Conservation (phyloP, 441 rosid genomes). For the Populus trichocarpa region DNA sequence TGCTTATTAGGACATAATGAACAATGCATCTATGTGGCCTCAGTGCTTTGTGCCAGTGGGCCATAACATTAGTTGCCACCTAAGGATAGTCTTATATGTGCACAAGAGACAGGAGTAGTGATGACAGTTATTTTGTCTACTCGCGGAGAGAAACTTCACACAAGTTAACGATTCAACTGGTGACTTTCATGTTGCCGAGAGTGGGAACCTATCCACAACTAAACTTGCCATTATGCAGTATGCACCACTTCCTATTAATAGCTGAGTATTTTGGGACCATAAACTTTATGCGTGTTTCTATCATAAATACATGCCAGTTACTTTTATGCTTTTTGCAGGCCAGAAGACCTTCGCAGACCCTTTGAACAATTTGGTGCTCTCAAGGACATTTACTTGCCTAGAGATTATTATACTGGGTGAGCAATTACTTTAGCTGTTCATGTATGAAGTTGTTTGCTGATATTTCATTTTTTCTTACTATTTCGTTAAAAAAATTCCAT, state of each 20-base stretch:
- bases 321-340: constrained; percentile 46
- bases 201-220: neutral
- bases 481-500: neutral
- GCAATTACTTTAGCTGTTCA: constrained; percentile 11
- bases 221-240: neutral
- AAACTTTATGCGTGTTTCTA: neutral
- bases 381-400: constrained; percentile 89
- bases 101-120: neutral
- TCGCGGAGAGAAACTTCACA: neutral
- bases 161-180: neutral
- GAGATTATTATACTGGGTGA: constrained; percentile 93
- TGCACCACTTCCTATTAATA: neutral
- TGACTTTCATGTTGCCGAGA: neutral
- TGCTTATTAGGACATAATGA: neutral
- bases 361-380: constrained; percentile 84
- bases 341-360: constrained; percentile 75
- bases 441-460: neutral
- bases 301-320: neutral
- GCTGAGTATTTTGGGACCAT: neutral
- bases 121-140: neutral
- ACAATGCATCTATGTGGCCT: neutral
- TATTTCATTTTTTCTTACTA: neutral
- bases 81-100: neutral
- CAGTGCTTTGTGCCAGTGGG: neutral
- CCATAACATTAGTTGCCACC: neutral